These are phyloP conservation scores for Haberlea rhodopensis DNA, from an alignment of 257 asterid species.

Conservation along the genomic window DNA sequence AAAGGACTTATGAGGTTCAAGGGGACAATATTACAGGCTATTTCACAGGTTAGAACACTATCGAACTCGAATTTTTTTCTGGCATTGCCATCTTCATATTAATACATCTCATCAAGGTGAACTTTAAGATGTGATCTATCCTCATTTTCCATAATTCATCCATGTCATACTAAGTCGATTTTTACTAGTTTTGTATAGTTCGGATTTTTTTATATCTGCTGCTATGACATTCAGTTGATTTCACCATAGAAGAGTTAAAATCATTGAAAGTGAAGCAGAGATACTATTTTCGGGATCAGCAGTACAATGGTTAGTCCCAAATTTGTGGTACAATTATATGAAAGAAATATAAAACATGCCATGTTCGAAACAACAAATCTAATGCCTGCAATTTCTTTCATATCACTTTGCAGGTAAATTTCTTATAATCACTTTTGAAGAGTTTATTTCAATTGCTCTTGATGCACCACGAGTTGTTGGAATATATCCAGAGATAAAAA, in stretches of 20 bases:
- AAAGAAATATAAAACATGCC: not conserved
- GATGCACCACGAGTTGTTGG: constrained; percentile 90
- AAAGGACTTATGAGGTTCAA: constrained; percentile 79
- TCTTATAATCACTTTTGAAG: constrained; percentile 81
- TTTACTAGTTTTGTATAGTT: constrained; percentile 2
- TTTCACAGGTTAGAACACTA: constrained; percentile 52
- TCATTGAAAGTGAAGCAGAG: constrained; percentile 81
- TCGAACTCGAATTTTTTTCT: not conserved
- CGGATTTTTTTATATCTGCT: constrained; percentile 2
- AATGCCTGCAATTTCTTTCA: not conserved
- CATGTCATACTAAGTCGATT: not conserved
- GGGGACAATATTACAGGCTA: constrained; percentile 64
- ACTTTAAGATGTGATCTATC: not conserved
- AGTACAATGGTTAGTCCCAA: constrained; percentile 65
- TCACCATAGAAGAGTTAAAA: constrained; percentile 75
- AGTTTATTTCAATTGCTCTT: constrained; percentile 77
- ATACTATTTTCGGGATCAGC: constrained; percentile 73
- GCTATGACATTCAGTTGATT: constrained; percentile 63
- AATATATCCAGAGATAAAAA: constrained; percentile 96
- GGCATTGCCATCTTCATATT: constrained; percentile 10
- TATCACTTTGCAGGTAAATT: constrained; percentile 60
- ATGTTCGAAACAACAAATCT: constrained; percentile 1
- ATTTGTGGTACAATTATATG: constrained; percentile 7
- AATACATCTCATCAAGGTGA: not conserved
- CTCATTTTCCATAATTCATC: not conserved